These are phyloP conservation scores for Ophiostoma populinum DNA, from an alignment of 2,329 filamentous ascomycete genomes.

Conservation along the genomic window DNA sequence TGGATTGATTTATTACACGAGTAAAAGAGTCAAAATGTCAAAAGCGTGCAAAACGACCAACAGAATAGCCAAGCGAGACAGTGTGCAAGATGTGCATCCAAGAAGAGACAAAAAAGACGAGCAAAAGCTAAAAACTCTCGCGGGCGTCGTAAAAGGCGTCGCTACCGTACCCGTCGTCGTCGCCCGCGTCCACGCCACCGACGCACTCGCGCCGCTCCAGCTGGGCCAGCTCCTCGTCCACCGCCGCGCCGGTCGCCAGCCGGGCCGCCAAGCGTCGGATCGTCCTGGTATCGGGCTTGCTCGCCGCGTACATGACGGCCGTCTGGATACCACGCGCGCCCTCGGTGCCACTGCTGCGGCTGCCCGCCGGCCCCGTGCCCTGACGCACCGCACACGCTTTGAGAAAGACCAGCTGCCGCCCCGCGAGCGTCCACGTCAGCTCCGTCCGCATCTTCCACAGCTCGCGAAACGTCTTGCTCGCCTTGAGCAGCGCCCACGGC, in stretches of 20 bases:
- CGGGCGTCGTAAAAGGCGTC: background rate
- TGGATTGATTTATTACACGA: too few species aligned
- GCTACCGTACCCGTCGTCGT: conserved; percentile 4
- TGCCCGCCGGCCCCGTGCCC: background rate
- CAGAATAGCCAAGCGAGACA: background rate
- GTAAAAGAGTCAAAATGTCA: too few species aligned
- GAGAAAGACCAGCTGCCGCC: conserved; percentile 29
- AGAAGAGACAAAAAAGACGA: background rate
- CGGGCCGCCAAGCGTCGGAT: conserved; percentile 12
- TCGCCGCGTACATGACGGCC: conserved; percentile 19
- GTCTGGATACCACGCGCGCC: conserved; percentile 18
- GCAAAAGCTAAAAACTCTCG: background rate
- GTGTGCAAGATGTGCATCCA: background rate
- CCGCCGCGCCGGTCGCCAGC: conserved; percentile 1
- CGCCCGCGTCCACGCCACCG: background rate
- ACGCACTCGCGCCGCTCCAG: too few species aligned
- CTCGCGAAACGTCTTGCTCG: conserved; percentile 28
- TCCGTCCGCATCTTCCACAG: conserved; percentile 14
- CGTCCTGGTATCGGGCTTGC: conserved; percentile 20
- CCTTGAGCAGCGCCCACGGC: conserved; percentile 32
- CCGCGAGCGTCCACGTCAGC: conserved; percentile 31
- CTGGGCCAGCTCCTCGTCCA: too few species aligned
- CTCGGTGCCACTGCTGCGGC: conserved; percentile 5
- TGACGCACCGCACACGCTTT: conserved; percentile 21
- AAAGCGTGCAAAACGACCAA: too few species aligned